Evolutionary conservation across 768 basidiomycete species (phyloP).

Genomic region (Agrocybe praecox): DNA sequence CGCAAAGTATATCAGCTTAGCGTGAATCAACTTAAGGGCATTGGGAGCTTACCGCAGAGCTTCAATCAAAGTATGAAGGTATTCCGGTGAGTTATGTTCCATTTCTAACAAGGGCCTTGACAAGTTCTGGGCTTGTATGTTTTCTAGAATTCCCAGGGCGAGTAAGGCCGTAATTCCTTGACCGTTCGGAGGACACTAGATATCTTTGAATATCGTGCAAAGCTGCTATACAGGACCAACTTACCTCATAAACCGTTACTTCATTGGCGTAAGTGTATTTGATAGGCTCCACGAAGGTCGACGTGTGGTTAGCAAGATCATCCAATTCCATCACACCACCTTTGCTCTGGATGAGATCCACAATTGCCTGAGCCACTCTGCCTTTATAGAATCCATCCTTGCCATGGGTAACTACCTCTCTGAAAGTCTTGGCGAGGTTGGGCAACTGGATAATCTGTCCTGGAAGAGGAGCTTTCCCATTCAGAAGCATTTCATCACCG

Average conservation of each 20-base stretch:
- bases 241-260: slow-evolving; percentile 89
- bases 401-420: slow-evolving; percentile 75
- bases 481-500: slow-evolving; percentile 81
- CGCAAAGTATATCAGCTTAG: too few relatives aligned
- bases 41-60: slow-evolving; percentile 62
- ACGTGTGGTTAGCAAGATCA: slow-evolving; percentile 86
- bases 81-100: slow-evolving; percentile 90
- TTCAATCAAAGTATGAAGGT: slow-evolving; percentile 87
- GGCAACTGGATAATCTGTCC: slow-evolving; percentile 86
- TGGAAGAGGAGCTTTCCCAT: slow-evolving; percentile 81
- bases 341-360: slow-evolving; percentile 79
- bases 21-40: background rate
- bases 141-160: slow-evolving; percentile 91
- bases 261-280: slow-evolving; percentile 85
- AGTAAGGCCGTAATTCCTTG: slow-evolving; percentile 95
- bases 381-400: slow-evolving; percentile 96
- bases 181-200: slow-evolving; percentile 92
- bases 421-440: slow-evolving; percentile 83
- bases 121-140: slow-evolving; percentile 74
- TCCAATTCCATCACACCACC: slow-evolving; percentile 94
- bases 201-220: background rate
- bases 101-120: slow-evolving; percentile 71
- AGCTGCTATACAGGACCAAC: slow-evolving; percentile 9
- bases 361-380: slow-evolving; percentile 84
- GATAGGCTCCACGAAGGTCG: slow-evolving; percentile 86